phyloP scores from a whole-genome alignment of 768 basidiomycete genomes.

The Rhodosporidiobolus sp. region DNA sequence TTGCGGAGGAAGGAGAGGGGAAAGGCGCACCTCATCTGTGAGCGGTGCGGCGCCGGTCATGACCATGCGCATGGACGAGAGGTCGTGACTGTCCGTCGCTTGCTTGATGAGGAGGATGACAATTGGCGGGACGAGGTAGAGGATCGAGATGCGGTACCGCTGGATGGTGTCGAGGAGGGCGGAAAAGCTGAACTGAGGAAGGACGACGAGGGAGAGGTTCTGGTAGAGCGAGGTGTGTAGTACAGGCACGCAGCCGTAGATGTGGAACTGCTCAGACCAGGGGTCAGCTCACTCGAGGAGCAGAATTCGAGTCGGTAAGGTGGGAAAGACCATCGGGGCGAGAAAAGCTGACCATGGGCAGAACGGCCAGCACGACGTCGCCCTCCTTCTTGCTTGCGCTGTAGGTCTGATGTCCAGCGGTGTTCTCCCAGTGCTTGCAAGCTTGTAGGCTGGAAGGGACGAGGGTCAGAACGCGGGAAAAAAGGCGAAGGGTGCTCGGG shows the following conservation, averaged over 20 bases:
- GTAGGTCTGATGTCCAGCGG: neutral
- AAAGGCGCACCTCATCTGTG: slow-evolving; percentile 13
- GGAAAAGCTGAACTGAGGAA: slow-evolving; percentile 13
- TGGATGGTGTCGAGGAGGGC: slow-evolving; percentile 22
- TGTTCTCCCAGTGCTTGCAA: neutral
- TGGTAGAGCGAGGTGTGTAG: slow-evolving; percentile 21
- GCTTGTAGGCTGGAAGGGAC: slow-evolving; percentile 8
- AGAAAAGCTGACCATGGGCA: slow-evolving; percentile 14
- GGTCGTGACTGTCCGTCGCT: slow-evolving; percentile 20
- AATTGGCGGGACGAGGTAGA: slow-evolving; percentile 35
- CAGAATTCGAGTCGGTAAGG: neutral
- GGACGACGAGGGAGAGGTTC: slow-evolving; percentile 17
- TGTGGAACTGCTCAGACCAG: slow-evolving; percentile 9
- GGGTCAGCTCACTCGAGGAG: neutral
- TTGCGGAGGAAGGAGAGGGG: too few relatives aligned
- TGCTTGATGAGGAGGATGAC: slow-evolving; percentile 34
- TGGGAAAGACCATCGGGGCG: too few relatives aligned
- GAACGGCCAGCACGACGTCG: slow-evolving; percentile 21
- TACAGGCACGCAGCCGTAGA: slow-evolving; percentile 32
- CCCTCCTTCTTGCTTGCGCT: slow-evolving; percentile 9
- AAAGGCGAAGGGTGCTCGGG: neutral
- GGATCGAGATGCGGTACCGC: slow-evolving; percentile 23
- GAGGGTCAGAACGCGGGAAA: neutral
- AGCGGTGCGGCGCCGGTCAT: slow-evolving; percentile 38
- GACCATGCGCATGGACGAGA: slow-evolving; percentile 4